phyloP scores from a whole-genome alignment of 2,329 filamentous ascomycete species.

The Chalaropsis ovoidea region DNA sequence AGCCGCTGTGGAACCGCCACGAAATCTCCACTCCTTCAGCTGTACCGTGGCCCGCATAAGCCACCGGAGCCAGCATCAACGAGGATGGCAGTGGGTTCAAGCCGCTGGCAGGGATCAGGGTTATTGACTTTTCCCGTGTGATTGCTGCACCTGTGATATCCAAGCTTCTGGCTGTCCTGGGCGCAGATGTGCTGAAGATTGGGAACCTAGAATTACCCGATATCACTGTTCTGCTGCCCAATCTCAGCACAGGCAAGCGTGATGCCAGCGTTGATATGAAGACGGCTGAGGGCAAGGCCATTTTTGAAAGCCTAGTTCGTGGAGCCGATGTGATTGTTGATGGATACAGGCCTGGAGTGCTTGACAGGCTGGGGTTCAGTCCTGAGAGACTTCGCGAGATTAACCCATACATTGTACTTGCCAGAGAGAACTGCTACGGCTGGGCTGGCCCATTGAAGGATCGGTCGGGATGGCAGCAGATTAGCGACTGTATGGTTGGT shows the following conservation, averaged over 20 bases:
- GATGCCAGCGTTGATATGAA: conserved; percentile 55
- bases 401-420: conserved; percentile 43
- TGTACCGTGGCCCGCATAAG: conserved; percentile 23
- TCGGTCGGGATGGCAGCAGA: conserved; percentile 61
- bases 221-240: conserved; percentile 62
- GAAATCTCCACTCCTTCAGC: conserved; percentile 25
- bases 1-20: conserved; percentile 26
- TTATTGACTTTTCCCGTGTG: conserved; percentile 64
- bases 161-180: conserved; percentile 62
- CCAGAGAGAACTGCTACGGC: conserved; percentile 63
- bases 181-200: conserved; percentile 62
- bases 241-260: conserved; percentile 63
- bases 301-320: conserved; percentile 49
- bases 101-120: conserved; percentile 52
- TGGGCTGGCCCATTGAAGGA: conserved; percentile 41
- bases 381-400: conserved; percentile 30
- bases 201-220: conserved; percentile 59
- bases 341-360: conserved; percentile 57
- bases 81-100: conserved; percentile 25
- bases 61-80: background rate
- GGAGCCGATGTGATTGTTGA: conserved; percentile 57
- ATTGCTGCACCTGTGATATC: conserved; percentile 67
- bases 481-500: conserved; percentile 51
- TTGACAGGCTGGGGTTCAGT: conserved; percentile 33
- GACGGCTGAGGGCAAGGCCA: conserved; percentile 40